Base-by-base conservation (phyloP, 352 stramenopile species). In the Pythium scleroteichum region DNA sequence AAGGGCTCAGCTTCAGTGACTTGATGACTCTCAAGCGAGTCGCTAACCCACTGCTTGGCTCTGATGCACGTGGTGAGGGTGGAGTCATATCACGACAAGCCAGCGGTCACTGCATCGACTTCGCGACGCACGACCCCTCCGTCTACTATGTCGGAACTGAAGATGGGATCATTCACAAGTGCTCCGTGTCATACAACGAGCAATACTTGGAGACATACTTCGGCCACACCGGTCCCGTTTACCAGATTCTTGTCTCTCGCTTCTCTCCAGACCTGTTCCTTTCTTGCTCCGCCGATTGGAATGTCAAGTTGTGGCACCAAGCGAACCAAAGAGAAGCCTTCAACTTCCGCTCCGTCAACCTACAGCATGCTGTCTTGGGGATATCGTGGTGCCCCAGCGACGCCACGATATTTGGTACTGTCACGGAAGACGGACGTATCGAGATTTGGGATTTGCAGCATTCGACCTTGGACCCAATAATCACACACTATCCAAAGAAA, bases 181-280 rank as follows among this genome's bases (percentile, higher is more conserved):
- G 92, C 64, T 96, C 84, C 8, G 78, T 90, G 16, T 96, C 86
- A 56, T 98, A 98, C 85, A 97, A 95, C 59, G 93, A 98, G 59
- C 88, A 97, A 67, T 97, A 97, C 55, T 68, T 98, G 42, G 82
- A 97, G 58, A 97, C 88, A 29, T 97, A 97, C 62, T 71, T 72
- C 20, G 89, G 84, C 0, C 92, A 98, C 64, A 88, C 74, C 0
- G 93, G 86, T 1, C 92, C 93, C 0, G 88, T 97, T 27, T 97
- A 98, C 72, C 79, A 88, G 53, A 64, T 98, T 14, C 66, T 88
- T 0, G 90, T 91, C 40, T 96, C 85, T 35, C 89, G 89, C 1
- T 97, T 96, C 59, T 96, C 74, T 40, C 77, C 67, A 23, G 76
- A 94, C 24, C 50, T 92, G 19, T 96, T 97, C 47, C 72, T 98